Evolutionary conservation across 257 asterid genomes (phyloP).

Genomic region (Petunia secreta): DNA sequence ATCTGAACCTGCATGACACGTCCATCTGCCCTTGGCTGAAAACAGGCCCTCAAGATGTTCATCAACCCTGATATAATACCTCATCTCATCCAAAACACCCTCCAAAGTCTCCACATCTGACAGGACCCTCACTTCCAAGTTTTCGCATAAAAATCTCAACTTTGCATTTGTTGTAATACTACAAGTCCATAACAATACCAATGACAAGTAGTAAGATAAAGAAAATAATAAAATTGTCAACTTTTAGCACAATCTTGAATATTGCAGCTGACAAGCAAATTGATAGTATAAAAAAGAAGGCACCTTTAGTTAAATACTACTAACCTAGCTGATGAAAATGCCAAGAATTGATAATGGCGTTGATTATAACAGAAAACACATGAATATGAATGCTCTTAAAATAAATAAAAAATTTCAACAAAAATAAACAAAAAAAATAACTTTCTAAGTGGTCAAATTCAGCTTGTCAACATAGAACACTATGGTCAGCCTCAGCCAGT

Average conservation of each 20-base stretch:
- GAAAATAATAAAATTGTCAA: not conserved
- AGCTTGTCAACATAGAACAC: slow-evolving; percentile 33
- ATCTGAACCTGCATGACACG: slow-evolving; percentile 38
- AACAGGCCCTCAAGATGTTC: slow-evolving; percentile 69
- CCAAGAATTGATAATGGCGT: not conserved
- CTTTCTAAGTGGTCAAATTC: slow-evolving; percentile 42
- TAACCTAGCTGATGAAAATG: not conserved
- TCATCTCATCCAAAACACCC: slow-evolving; percentile 79
- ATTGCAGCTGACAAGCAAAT: not conserved
- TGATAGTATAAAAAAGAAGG: not conserved
- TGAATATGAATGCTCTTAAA: slow-evolving; percentile 38
- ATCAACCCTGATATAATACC: slow-evolving; percentile 66
- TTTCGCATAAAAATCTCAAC: slow-evolving; percentile 6
- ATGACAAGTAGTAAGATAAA: not conserved
- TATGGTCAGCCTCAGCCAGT: slow-evolving; percentile 40
- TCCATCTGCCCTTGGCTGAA: slow-evolving; percentile 58
- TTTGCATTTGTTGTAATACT: not conserved
- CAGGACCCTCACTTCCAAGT: slow-evolving; percentile 19
- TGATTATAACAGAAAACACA: slow-evolving; percentile 29
- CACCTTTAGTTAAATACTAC: slow-evolving; percentile 7
- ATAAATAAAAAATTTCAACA: slow-evolving; percentile 41
- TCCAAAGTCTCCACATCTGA: slow-evolving; percentile 52
- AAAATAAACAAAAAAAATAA: slow-evolving; percentile 16
- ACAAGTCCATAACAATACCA: not conserved
- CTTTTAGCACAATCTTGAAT: not conserved